A percentile compares a stretch with the other conserved stretches of the same genome.
phyloP scores from a whole-genome alignment of 805 yeast genomes.

The Scheffersomyces coipomensis region DNA sequence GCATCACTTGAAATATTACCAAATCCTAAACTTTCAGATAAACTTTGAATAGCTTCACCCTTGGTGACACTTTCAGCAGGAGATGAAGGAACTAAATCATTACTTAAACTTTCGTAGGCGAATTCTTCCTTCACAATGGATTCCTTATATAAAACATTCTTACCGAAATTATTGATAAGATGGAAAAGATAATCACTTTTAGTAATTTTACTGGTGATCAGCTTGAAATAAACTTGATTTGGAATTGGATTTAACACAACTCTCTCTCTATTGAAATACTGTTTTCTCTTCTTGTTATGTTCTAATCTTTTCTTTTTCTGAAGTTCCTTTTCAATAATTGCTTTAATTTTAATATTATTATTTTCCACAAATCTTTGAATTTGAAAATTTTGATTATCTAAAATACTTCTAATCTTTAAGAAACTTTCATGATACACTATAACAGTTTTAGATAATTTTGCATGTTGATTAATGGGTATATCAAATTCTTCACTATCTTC shows the following conservation, averaged over 20 bases:
- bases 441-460: constrained; percentile 19
- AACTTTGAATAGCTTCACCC: background rate
- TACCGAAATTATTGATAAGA: constrained; percentile 19
- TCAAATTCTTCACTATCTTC: constrained; percentile 7
- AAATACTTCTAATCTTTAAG: constrained; percentile 15
- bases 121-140: background rate
- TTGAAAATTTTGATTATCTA: constrained; percentile 20
- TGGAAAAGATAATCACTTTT: constrained; percentile 9
- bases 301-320: constrained; percentile 3
- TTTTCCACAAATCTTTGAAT: constrained; percentile 14
- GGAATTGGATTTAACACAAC: constrained; percentile 14
- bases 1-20: background rate
- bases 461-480: constrained; percentile 3
- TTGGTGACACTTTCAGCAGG: no score
- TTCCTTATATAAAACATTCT: constrained; percentile 9
- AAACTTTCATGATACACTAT: constrained; percentile 15
- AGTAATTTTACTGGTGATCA: constrained; percentile 9
- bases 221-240: constrained; percentile 11
- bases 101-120: no score
- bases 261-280: constrained; percentile 5
- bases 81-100: background rate
- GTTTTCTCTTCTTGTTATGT: background rate
- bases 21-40: background rate
- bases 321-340: constrained; percentile 3
- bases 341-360: constrained; percentile 11